Conservation (phyloP, 164 flowering plant genomes). For the Piper longum region DNA sequence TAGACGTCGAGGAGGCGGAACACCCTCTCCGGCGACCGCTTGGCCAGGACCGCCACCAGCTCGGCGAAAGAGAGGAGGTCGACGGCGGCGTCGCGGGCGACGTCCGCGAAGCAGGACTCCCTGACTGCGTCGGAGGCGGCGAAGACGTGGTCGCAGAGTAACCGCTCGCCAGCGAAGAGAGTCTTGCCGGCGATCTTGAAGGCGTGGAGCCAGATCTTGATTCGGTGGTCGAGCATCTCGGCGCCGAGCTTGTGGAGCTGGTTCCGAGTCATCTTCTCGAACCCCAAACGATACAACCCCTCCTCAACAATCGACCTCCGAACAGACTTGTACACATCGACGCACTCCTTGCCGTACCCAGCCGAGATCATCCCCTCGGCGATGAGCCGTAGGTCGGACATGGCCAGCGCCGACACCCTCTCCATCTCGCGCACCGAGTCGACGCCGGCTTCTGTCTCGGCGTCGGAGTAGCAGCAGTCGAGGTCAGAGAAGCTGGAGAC, state of each 20-base stretch:
- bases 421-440: slow-evolving; percentile 33
- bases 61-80: slow-evolving; percentile 46
- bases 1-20: slow-evolving; percentile 46
- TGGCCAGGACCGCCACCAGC: slow-evolving; percentile 20
- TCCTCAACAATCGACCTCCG: slow-evolving; percentile 57
- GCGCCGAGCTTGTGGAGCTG: slow-evolving; percentile 43
- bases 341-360: slow-evolving; percentile 58
- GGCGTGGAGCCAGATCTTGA: slow-evolving; percentile 44
- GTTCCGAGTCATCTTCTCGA: slow-evolving; percentile 21
- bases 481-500: slow-evolving; percentile 29
- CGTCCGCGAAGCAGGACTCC: slow-evolving; percentile 19
- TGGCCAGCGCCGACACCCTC: slow-evolving; percentile 21
- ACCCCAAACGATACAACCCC: slow-evolving; percentile 38
- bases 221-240: slow-evolving; percentile 33
- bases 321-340: slow-evolving; percentile 31
- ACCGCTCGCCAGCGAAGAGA: slow-evolving; percentile 42
- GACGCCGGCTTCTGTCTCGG: slow-evolving; percentile 19
- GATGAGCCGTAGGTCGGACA: slow-evolving; percentile 36
- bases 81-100: slow-evolving; percentile 37
- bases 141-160: slow-evolving; percentile 56
- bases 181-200: slow-evolving; percentile 34
- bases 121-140: slow-evolving; percentile 20
- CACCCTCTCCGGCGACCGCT: slow-evolving; percentile 41
- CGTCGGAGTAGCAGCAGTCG: slow-evolving; percentile 7
- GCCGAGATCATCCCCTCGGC: slow-evolving; percentile 61